A percentile compares a stretch with the other conserved stretches of the same genome.
Evolutionary conservation across 345 rosid genomes (phyloP).

Genomic region (Clausena lansium): DNA sequence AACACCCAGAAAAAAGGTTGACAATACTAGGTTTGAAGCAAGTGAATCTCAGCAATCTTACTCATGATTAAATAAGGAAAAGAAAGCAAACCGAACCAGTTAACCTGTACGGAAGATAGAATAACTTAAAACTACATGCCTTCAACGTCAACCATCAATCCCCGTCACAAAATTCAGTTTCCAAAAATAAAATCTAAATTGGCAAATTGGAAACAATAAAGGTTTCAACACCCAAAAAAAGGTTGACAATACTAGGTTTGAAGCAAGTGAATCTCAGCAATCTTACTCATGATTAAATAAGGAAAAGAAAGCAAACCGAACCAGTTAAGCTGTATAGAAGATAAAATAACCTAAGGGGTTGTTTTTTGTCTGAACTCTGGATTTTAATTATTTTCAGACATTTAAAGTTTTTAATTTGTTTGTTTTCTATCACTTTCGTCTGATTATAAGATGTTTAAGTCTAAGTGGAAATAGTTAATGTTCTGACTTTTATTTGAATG

Average conservation of each 20-base stretch:
- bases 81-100: not conserved
- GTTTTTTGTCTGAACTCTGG: too few relatives aligned
- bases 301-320: not conserved
- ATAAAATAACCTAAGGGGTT: too few relatives aligned
- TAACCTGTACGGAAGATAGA: too few relatives aligned
- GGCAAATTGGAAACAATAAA: not conserved
- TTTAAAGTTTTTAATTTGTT: too few relatives aligned
- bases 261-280: not conserved
- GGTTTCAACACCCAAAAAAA: not conserved
- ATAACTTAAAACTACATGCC: not conserved
- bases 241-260: not conserved
- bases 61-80: not conserved
- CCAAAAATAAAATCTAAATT: not conserved
- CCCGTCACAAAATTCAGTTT: not conserved
- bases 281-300: not conserved
- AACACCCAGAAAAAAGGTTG: not conserved
- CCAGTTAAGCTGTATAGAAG: not conserved
- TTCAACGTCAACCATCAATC: not conserved
- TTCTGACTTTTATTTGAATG: too few relatives aligned
- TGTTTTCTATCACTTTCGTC: too few relatives aligned
- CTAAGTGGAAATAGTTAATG: too few relatives aligned
- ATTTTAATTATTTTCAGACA: too few relatives aligned
- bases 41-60: not conserved
- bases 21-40: not conserved
- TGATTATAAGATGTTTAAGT: too few relatives aligned